Evolutionary conservation across 139 green algal genomes (phyloP), one percentile per base, ranked within the genome.

Genomic region (Limnomonas spitsbergensis): DNA sequence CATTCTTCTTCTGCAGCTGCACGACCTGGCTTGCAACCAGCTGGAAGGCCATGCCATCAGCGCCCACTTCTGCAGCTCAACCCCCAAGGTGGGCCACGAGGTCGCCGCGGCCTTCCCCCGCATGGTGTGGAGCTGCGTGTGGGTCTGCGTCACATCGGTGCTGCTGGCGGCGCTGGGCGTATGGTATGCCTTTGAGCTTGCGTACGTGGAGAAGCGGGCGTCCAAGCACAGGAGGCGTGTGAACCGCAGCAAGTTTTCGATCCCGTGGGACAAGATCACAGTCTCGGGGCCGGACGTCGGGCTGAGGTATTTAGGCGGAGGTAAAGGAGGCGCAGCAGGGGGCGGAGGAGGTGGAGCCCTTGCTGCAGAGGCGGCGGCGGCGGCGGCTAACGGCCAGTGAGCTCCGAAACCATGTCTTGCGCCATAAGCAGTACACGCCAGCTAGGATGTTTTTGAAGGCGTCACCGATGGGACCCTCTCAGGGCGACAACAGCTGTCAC

Each of bases 191-290:
- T 81, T 74, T 79, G 84, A 88, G 81, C 67, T 88, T 40, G 54
- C 71, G 1, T 86, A 79, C 77, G 77, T 90, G n/a, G 83, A 88
- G 81, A 86, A 85, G 80, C 82, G 82, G 75, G 80, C 81, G 1
- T 66, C 76, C 68, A 90, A 90, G 83, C 86, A 88, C 81, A 83
- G 84, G 83, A 79, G 83, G 42, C 80, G 86, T 42, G 75, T 84
- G 66, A 83, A 81, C 53, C 83, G 81, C 66, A 73, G 82, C 53
- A 86, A 86, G 76, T 66, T 82, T 66, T 75, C 61, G 38, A 90
- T 90, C 42, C 86, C 86, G 2, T 90, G 86, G 86, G 76, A 89
- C 29, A 87, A 89, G 85, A 83, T 87, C 42, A 84, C 82, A 77
- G 82, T 89, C n/a, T n/a, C n/a, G n/a, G n/a, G n/a, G n/a, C n/a